These are phyloP conservation scores for Meira nashicola DNA, from an alignment of 1,284 basidiomycete species.

Conservation along the genomic window DNA sequence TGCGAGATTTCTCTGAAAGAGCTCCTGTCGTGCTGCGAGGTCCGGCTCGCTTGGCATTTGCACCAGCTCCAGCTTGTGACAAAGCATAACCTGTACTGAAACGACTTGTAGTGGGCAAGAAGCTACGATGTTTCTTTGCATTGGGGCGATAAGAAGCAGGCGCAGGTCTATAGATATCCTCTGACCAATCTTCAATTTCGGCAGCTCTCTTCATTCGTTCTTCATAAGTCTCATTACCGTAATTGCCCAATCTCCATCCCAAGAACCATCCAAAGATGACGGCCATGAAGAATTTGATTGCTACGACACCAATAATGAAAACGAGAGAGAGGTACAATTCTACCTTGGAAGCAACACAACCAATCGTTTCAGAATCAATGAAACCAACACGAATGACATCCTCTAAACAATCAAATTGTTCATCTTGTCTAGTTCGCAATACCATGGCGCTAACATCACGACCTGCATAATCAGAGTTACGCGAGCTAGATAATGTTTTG, in stretches of 20 bases:
- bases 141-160: conserved; percentile 87
- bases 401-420: conserved; percentile 74
- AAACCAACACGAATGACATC: conserved; percentile 84
- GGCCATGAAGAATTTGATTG: conserved; percentile 93
- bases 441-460: conserved; percentile 82
- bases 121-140: conserved; percentile 67
- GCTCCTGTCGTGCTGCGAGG: conserved; percentile 3
- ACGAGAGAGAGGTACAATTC: conserved; percentile 92
- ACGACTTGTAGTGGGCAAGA: conserved; percentile 60
- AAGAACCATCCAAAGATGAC: conserved; percentile 97
- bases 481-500: conserved; percentile 64
- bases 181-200: conserved; percentile 93
- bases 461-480: conserved; percentile 64
- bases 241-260: conserved; percentile 86
- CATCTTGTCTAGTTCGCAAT: conserved; percentile 62
- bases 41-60: not conserved
- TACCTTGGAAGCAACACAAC: conserved; percentile 89
- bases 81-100: conserved; percentile 55
- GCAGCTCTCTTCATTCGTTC: conserved; percentile 84
- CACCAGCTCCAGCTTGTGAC: too few relatives aligned
- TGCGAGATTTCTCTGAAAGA: conserved; percentile 11
- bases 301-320: conserved; percentile 95
- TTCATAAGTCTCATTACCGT: conserved; percentile 86
- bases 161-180: conserved; percentile 90
- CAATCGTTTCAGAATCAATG: conserved; percentile 87